Conservation (phyloP, 2,329 filamentous ascomycete genomes). For the Cladophialophora carrionii region DNA sequence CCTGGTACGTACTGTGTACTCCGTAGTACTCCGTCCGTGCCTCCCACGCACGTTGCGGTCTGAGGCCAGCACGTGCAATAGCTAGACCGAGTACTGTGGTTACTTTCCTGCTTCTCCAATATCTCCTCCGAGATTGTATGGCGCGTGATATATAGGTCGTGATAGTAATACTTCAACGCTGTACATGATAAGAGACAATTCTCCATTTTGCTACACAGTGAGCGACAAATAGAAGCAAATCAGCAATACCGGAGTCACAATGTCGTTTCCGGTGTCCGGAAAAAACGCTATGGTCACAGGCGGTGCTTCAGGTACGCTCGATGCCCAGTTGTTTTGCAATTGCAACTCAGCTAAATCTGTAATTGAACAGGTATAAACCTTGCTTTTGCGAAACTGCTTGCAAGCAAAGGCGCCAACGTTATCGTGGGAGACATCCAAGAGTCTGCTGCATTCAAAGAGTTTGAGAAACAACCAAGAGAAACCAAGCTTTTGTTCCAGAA, state of each 20-base stretch:
- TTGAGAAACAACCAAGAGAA: conserved; percentile 38
- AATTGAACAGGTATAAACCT: conserved; percentile 49
- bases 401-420: conserved; percentile 51
- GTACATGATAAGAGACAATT: not conserved
- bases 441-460: conserved; percentile 48
- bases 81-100: not conserved
- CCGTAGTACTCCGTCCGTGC: not conserved
- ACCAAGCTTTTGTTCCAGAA: conserved; percentile 48
- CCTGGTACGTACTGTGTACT: not conserved
- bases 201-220: not conserved
- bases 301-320: conserved; percentile 16
- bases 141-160: not conserved
- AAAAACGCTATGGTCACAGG: conserved; percentile 29
- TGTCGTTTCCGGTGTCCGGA: conserved; percentile 11
- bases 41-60: not conserved
- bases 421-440: conserved; percentile 50
- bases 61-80: not conserved
- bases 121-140: not conserved
- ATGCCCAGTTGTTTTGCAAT: not conserved
- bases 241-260: not conserved
- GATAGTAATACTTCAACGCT: not conserved
- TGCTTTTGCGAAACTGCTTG: conserved; percentile 48
- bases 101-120: not conserved
- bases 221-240: not conserved
- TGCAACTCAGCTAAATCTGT: not conserved